phyloP scores from a whole-genome alignment of 2,329 filamentous ascomycete genomes.

The Paraphaeosphaeria minitans region DNA sequence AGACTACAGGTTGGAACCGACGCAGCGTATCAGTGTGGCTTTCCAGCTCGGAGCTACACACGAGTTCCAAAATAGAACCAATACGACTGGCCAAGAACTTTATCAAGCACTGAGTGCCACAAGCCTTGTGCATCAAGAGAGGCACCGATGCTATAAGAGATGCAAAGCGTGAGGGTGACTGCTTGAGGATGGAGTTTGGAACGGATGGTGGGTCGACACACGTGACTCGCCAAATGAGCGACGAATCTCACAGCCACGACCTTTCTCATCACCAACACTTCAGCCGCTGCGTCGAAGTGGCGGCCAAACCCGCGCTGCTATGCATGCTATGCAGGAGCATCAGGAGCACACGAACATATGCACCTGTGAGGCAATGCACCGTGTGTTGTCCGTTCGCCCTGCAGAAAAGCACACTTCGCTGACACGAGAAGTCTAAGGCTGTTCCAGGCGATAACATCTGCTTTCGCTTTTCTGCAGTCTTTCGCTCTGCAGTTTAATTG shows the following conservation, averaged over 20 bases:
- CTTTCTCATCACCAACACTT: neutral
- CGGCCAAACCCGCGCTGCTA: neutral
- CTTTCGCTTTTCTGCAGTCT: neutral
- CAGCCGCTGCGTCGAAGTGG: neutral
- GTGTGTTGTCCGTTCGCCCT: neutral
- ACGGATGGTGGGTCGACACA: too few relatives aligned
- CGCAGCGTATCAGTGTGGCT: neutral
- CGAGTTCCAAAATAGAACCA: neutral
- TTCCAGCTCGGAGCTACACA: neutral
- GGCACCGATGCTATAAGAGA: neutral
- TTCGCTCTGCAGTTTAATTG: neutral
- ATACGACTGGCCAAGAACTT: neutral
- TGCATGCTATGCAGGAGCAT: neutral
- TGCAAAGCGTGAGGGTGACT: neutral
- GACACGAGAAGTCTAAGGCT: neutral
- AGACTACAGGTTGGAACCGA: neutral
- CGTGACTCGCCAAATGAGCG: neutral
- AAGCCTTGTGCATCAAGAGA: neutral
- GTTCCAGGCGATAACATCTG: neutral
- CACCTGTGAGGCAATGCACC: neutral
- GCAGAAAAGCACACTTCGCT: neutral
- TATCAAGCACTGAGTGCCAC: neutral
- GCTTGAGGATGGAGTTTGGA: neutral
- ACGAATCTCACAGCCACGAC: conserved; percentile 1
- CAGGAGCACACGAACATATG: neutral